A percentile compares a stretch with the other conserved stretches of the same genome.
phyloP scores from a whole-genome alignment of 1,284 basidiomycete species.

The Exsudoporus floridanus region DNA sequence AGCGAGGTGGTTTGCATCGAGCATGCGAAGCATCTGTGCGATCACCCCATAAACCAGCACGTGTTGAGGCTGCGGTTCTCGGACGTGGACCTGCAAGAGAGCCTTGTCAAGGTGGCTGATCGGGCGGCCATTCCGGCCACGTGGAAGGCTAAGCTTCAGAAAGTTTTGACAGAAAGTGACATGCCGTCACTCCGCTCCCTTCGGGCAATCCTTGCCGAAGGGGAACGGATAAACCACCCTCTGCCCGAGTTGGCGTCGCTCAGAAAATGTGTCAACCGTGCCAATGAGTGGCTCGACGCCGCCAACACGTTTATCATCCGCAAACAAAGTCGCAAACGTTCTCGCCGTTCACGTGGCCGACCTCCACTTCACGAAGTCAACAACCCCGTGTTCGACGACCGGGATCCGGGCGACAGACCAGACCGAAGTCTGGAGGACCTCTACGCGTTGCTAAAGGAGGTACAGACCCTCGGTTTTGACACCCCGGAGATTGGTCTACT shows the following conservation, averaged over 20 bases:
- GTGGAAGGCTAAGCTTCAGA: conserved; percentile 75
- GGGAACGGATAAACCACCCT: conserved; percentile 77
- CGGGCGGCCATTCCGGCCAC: conserved; percentile 72
- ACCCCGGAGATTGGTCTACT: conserved; percentile 68
- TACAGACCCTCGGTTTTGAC: conserved; percentile 77
- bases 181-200: conserved; percentile 76
- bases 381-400: conserved; percentile 37
- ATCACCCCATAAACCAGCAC: conserved; percentile 58
- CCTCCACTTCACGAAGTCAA: conserved; percentile 40
- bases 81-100: conserved; percentile 77
- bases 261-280: conserved; percentile 75
- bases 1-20: conserved; percentile 82
- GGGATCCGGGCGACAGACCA: conserved; percentile 64
- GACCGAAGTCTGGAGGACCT: conserved; percentile 69
- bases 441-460: conserved; percentile 65
- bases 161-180: conserved; percentile 63
- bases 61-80: conserved; percentile 79
- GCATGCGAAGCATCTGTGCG: conserved; percentile 79
- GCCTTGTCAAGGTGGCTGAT: conserved; percentile 61
- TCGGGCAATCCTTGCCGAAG: conserved; percentile 79
- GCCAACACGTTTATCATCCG: conserved; percentile 70
- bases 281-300: conserved; percentile 82
- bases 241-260: conserved; percentile 74
- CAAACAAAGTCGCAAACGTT: conserved; percentile 72
- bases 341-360: conserved; percentile 60